Evolutionary conservation across 1,284 basidiomycete species (phyloP), one percentile per base, ranked within the genome.

Genomic region (Lentinula novae-zelandiae): DNA sequence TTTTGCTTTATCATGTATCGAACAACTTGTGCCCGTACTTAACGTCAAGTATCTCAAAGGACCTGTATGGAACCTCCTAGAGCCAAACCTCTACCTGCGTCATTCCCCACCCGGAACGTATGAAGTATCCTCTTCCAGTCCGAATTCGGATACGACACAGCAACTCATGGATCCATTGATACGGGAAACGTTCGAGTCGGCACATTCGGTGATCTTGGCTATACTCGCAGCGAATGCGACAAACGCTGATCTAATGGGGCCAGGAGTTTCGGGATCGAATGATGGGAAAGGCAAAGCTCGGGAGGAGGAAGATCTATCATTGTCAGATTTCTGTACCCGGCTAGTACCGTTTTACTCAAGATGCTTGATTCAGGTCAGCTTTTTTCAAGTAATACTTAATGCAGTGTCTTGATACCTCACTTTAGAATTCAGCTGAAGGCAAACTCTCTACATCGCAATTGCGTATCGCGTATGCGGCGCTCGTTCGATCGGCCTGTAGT

Each of bases 121-220:
- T 2, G 13, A 8, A 50, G 27, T 3, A 7, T 6, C n/a, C 10
- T 34, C 36, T 36, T 65, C 89, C 86, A 48, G 79, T 85, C 68
- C 75, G 89, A 22, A 27, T 77, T 75, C 54, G 78, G 20, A 13
- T 31, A n/a, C 13, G 86, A 63, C 22, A 2, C 27, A 17, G 39
- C 53, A 42, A 27, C 12, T 8, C 15, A 9, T 36, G 27, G 54
- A 56, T 17, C 64, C 82, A n/a, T 71, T 71, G 13, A 75, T 88
- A 62, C 83, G 88, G 38, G 87, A 90, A 63, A 84, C 82, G 17
- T 91, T 83, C 63, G 89, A 92, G 70, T 87, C 87, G 0, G 82
- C 88, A 4, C 90, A 92, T 70, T 91, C 89, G 2, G 87, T 89
- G 34, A 76, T 92, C 55, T 73, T 92, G 5, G 78, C 89, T 2